A percentile compares a stretch with the other conserved stretches of the same genome.
These are phyloP conservation scores for Candida wancherniae DNA, from an alignment of 805 yeast genomes.

Conservation along the genomic window DNA sequence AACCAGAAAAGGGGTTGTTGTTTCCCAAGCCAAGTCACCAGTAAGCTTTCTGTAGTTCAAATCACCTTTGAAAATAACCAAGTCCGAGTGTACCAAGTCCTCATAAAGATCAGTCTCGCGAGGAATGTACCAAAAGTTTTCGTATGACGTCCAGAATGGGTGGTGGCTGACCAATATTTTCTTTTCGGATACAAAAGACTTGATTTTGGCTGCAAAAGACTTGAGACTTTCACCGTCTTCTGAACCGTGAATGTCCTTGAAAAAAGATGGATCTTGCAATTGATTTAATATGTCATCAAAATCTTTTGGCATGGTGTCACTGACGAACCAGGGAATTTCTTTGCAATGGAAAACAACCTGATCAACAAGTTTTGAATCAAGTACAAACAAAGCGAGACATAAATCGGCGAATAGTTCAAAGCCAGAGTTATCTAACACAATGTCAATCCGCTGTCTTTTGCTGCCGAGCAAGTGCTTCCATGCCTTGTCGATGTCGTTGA, in stretches of 20 bases:
- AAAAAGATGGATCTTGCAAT: slow-evolving; percentile 47
- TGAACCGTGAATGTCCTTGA: slow-evolving; percentile 34
- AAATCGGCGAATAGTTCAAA: slow-evolving; percentile 91
- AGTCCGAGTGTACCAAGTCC: slow-evolving; percentile 56
- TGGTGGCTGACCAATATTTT: slow-evolving; percentile 39
- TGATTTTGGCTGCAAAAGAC: slow-evolving; percentile 19
- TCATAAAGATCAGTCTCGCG: slow-evolving; percentile 61
- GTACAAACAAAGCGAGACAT: slow-evolving; percentile 35
- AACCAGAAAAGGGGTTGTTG: slow-evolving; percentile 64
- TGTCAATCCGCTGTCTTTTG: slow-evolving; percentile 55
- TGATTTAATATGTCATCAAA: slow-evolving; percentile 55
- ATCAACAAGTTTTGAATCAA: slow-evolving; percentile 64
- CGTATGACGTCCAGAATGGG: slow-evolving; percentile 82
- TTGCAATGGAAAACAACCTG: slow-evolving; percentile 81
- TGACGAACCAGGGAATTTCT: slow-evolving; percentile 94
- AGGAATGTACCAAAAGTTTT: slow-evolving; percentile 70
- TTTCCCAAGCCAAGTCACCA: slow-evolving; percentile 86
- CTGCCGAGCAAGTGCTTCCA: slow-evolving; percentile 48
- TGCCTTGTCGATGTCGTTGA: slow-evolving; percentile 66
- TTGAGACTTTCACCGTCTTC: slow-evolving; percentile 20
- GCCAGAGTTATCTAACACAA: slow-evolving; percentile 90
- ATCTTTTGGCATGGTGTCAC: slow-evolving; percentile 89
- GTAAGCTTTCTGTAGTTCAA: slow-evolving; percentile 91
- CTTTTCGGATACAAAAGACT: slow-evolving; percentile 17
- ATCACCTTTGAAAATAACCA: slow-evolving; percentile 90